These are phyloP conservation scores for Spizellomyces punctatus DNA, from an alignment of 192 early-diverging fungal genomes.

Conservation along the genomic window DNA sequence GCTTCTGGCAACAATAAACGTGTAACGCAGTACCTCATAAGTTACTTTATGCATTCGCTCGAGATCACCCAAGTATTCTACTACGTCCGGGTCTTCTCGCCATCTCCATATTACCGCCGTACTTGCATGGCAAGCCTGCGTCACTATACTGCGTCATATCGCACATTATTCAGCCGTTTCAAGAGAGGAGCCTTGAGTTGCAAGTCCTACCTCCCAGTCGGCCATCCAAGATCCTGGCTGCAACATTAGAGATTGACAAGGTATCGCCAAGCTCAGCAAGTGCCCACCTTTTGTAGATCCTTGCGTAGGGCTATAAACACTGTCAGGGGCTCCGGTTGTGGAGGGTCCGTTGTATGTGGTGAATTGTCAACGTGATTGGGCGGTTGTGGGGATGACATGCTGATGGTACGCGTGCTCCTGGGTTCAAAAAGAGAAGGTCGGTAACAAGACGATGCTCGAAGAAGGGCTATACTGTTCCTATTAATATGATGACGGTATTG, in stretches of 20 bases:
- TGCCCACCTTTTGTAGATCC: constrained; percentile 69
- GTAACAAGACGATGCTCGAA: too few species aligned
- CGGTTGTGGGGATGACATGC: neutral
- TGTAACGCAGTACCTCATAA: constrained; percentile 48
- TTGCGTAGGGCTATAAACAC: constrained; percentile 82
- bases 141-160: constrained; percentile 47
- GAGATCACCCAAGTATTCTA: constrained; percentile 59
- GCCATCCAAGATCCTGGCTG: constrained; percentile 46
- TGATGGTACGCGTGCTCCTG: neutral
- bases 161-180: too few species aligned
- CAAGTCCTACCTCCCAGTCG: constrained; percentile 54
- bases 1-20: too few species aligned
- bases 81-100: constrained; percentile 61
- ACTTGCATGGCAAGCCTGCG: constrained; percentile 77
- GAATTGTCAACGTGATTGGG: neutral
- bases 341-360: neutral
- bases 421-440: too few species aligned
- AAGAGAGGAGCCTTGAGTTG: too few species aligned
- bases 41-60: constrained; percentile 77
- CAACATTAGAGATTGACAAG: neutral
- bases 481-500: too few species aligned
- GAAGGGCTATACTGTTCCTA: too few species aligned
- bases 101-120: constrained; percentile 66
- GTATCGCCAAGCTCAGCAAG: neutral
- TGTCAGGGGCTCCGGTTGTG: constrained; percentile 55